Evolutionary conservation across 768 basidiomycete species (phyloP).

Genomic region (Tephrocybe rancida): DNA sequence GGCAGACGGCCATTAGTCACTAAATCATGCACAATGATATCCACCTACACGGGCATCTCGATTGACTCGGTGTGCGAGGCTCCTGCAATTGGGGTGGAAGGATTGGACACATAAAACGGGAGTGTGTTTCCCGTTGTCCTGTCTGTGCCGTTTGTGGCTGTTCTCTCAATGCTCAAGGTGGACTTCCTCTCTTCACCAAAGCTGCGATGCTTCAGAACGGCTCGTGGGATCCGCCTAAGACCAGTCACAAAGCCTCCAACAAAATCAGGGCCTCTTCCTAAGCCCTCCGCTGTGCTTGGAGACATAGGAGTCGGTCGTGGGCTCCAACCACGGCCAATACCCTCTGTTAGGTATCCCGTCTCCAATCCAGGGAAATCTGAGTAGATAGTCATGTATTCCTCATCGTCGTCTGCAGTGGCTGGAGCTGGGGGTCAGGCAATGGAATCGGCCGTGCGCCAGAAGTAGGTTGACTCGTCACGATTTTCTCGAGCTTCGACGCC

Average conservation of each 20-base stretch:
- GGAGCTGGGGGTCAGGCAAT: constrained; percentile 30
- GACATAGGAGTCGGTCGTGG: not conserved
- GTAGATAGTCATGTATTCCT: constrained; percentile 31
- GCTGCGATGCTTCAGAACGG: constrained; percentile 30
- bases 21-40: too few species aligned
- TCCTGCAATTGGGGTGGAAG: constrained; percentile 35
- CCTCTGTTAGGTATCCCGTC: constrained; percentile 16
- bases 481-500: too few species aligned
- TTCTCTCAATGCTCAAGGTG: constrained; percentile 28
- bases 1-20: too few species aligned
- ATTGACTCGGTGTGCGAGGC: constrained; percentile 33
- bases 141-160: constrained; percentile 26
- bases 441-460: too few species aligned
- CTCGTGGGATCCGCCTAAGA: constrained; percentile 33
- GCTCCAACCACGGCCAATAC: constrained; percentile 15
- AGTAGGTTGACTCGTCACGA: too few species aligned
- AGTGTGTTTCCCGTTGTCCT: constrained; percentile 34
- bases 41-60: constrained; percentile 35
- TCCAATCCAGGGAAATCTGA: constrained; percentile 18
- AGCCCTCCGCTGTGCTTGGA: not conserved
- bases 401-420: constrained; percentile 26
- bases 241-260: constrained; percentile 40
- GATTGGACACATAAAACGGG: constrained; percentile 39
- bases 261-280: constrained; percentile 27
- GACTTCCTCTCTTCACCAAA: constrained; percentile 23